Conservation (phyloP, 306 rosid species). For the Castanopsis chinensis region DNA sequence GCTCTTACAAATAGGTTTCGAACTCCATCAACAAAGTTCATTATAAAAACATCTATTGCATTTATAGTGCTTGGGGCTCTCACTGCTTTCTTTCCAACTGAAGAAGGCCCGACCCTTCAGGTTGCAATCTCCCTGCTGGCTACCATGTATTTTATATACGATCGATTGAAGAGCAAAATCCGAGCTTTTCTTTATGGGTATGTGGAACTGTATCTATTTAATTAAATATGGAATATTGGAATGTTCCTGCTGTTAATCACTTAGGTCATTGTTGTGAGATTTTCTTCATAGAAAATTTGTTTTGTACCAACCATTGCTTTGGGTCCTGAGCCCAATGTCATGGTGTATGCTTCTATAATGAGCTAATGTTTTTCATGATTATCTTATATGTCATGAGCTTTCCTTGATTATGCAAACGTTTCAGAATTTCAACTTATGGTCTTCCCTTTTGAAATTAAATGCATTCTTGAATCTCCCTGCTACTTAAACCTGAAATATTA, state of each 20-base stretch:
- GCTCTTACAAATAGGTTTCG: constrained; percentile 71
- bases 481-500: background rate
- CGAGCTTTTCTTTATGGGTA: constrained; percentile 87
- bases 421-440: background rate
- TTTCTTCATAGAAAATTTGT: background rate
- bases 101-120: constrained; percentile 98
- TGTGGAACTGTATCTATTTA: constrained; percentile 20
- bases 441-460: background rate
- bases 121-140: constrained; percentile 83
- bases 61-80: constrained; percentile 75
- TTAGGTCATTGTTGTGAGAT: constrained; percentile 1
- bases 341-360: background rate
- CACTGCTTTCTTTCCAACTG: constrained; percentile 83
- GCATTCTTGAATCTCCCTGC: constrained; percentile 4
- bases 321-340: background rate
- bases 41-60: constrained; percentile 63
- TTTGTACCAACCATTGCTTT: background rate
- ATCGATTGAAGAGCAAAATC: constrained; percentile 76
- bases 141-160: constrained; percentile 70
- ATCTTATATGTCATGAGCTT: background rate
- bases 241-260: constrained; percentile 1
- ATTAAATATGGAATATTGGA: constrained; percentile 8
- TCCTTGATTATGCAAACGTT: background rate
- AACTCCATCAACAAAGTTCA: constrained; percentile 73
- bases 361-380: background rate